These are phyloP conservation scores for Camellia japonica DNA, from an alignment of 148 eudicot species.

Conservation along the genomic window DNA sequence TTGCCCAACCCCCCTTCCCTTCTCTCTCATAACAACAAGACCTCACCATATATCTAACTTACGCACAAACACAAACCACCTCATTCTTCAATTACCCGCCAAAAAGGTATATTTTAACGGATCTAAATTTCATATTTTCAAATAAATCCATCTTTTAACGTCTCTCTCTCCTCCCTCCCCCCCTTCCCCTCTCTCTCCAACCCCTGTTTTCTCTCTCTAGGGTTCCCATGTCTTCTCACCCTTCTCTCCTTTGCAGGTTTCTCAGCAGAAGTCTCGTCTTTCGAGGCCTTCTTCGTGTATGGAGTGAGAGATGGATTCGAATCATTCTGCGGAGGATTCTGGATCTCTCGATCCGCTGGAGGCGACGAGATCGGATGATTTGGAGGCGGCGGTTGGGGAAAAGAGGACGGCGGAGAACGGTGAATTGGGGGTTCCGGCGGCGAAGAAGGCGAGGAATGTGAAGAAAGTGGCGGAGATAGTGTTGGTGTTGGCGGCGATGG, in stretches of 20 bases:
- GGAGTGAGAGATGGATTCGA: slow-evolving; percentile 32
- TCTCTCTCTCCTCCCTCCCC: slow-evolving; percentile 4
- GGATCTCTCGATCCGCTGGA: slow-evolving; percentile 7
- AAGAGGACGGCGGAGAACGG: slow-evolving; percentile 33
- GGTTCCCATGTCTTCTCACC: slow-evolving; percentile 46
- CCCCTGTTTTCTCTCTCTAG: slow-evolving; percentile 39
- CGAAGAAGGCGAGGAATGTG: slow-evolving; percentile 42
- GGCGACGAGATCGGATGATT: slow-evolving; percentile 21
- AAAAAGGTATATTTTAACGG: slow-evolving; percentile 30
- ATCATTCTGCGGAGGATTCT: neutral
- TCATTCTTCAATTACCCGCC: slow-evolving; percentile 24
- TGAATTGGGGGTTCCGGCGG: slow-evolving; percentile 13
- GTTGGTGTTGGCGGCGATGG: slow-evolving; percentile 79
- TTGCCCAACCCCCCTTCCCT: neutral
- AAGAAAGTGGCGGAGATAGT: slow-evolving; percentile 79
- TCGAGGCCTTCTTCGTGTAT: neutral
- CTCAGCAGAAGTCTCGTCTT: neutral
- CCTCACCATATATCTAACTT: neutral
- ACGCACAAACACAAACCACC: slow-evolving; percentile 3
- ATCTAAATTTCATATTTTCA: slow-evolving; percentile 26
- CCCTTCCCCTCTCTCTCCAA: slow-evolving; percentile 5
- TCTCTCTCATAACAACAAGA: neutral
- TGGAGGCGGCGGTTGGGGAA: slow-evolving; percentile 21
- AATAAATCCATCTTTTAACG: slow-evolving; percentile 8
- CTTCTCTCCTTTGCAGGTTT: slow-evolving; percentile 44